phyloP scores from a whole-genome alignment of 2,329 filamentous ascomycete genomes.

The Zymoseptoria tritici region DNA sequence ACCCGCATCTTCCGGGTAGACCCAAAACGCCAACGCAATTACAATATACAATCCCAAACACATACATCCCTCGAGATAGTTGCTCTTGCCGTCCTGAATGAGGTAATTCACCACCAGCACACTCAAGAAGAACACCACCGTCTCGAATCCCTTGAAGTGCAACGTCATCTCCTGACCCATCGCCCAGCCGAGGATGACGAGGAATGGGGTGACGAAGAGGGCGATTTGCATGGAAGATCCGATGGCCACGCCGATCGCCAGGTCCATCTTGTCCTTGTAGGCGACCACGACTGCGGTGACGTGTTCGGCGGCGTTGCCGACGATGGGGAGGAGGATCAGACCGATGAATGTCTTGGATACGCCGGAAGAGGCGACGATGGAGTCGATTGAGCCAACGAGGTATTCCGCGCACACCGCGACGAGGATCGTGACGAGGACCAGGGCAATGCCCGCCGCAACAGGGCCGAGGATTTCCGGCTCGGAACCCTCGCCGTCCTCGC shows the following conservation, averaged over 20 bases:
- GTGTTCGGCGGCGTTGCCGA: constrained; percentile 51
- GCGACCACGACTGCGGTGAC: constrained; percentile 49
- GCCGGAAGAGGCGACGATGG: constrained; percentile 44
- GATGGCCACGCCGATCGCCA: constrained; percentile 49
- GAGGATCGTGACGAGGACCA: constrained; percentile 42
- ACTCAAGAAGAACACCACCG: constrained; percentile 74
- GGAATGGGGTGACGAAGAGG: constrained; percentile 50
- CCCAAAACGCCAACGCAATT: constrained; percentile 53
- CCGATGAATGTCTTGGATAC: constrained; percentile 52
- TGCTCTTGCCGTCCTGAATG: constrained; percentile 75
- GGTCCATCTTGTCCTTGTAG: constrained; percentile 51
- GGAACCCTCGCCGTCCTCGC: constrained; percentile 25
- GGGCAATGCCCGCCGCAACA: constrained; percentile 37
- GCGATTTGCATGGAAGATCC: constrained; percentile 51
- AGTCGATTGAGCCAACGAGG: constrained; percentile 48
- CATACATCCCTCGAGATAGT: constrained; percentile 74
- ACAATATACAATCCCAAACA: constrained; percentile 50
- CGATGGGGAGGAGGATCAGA: constrained; percentile 49
- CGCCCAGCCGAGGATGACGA: constrained; percentile 51
- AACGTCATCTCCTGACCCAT: constrained; percentile 52
- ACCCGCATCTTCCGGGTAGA: constrained; percentile 41
- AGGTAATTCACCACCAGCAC: constrained; percentile 84
- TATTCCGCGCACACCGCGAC: constrained; percentile 48
- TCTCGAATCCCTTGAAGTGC: constrained; percentile 85
- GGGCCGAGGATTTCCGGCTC: constrained; percentile 40